Base-by-base conservation (phyloP, 441 rosid genomes). In the Manihot esculenta region DNA sequence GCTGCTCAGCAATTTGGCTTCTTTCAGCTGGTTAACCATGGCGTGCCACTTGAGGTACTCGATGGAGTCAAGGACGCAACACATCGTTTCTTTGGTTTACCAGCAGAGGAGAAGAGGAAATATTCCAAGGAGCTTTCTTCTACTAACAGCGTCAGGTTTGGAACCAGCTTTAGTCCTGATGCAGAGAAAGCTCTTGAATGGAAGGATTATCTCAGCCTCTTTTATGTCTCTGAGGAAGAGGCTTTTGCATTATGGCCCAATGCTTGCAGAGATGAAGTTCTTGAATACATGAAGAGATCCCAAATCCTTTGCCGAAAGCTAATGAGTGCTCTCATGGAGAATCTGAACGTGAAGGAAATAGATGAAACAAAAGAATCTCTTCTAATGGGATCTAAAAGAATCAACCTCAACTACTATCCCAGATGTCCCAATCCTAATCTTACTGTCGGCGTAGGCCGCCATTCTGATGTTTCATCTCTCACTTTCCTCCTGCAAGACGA, bases 401-500 rank as follows among this genome's bases (percentile, higher is more conserved):
- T 70, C 1, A 80, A 76, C 47, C 78, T 74, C 6, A 77, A 80
- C 72, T 80, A 77, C 65, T 74, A 80, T 24, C 80, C 83, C 0
- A 59, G 60, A 20, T 80, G 80, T 54, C 83, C 83, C 6, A 68
- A 80, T 48, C 83, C 80, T 35, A 74, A 74, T 17, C 76, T 80
- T 26, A 76, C 83, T 0, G 61, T 80, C 0, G 80, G 83, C 1
- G 60, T 80, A 5, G 84, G 85, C 30, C 85, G 81, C 14, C 87
- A 83, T 59, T 83, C 87, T 1, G 87, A 85, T 74, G 78, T 83
- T 30, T 78, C 86, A 38, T 78, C 84, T 5, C 80, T 84, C 51
- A 84, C 89, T 5, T 68, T 86, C 64, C 87, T 86, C 45, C 79
- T 84, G 14, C 89, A 86, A 62, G 87, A 86, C 23, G 68, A 80